Evolutionary conservation across 495 filamentous ascomycete species (phyloP), one percentile per base, ranked within the genome.

Genomic region (Talaromyces nanjingensis): DNA sequence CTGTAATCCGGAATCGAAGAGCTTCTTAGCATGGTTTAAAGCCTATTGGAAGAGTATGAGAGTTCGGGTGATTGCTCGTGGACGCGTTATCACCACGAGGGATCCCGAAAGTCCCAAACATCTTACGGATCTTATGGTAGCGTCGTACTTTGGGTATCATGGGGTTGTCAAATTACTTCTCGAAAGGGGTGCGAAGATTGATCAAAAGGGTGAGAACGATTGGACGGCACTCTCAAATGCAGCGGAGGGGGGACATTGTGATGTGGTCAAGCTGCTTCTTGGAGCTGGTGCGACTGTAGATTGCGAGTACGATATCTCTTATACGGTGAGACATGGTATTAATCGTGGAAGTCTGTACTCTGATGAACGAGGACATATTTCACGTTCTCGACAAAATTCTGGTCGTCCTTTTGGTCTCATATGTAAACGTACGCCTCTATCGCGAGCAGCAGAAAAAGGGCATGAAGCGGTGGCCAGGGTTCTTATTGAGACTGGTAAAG

Each of bases 201-300:
- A 73, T 14, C 64, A 64, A 39, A 67, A 75, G 65, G 29, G 22
- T 7, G 62, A 53, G 9, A 57, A 45, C 9, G 66, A 65, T 27
- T 63, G 63, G 57, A 64, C 69, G 14, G 62, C 72, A 12, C 61
- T 72, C 27, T 68, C 53, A 25, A 70, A 59, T 60, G 71, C 67
- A 52, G 71, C 66, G 49, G 66, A 27, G 47, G 62, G 62, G 63
- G 70, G 70, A 49, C 64, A 66, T 65, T 49, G 59, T 25, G 57
- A 16, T 45, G 56, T 59, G 56, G 67, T 68, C 42, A 64, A 69
- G 62, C 64, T 72, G n/a, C 62, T 70, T 54, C 59, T 69, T 6
- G 59, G 11, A n/a, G 58, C 33, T 12, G 33, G 33, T 3, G 33
- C 9, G 33, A 37, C 11, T 2, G 8, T 37, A 11, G 11, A 37